A percentile compares a stretch with the other conserved stretches of the same genome.
phyloP scores from a whole-genome alignment of 805 yeast species.

The Scheffersomyces stipitis region DNA sequence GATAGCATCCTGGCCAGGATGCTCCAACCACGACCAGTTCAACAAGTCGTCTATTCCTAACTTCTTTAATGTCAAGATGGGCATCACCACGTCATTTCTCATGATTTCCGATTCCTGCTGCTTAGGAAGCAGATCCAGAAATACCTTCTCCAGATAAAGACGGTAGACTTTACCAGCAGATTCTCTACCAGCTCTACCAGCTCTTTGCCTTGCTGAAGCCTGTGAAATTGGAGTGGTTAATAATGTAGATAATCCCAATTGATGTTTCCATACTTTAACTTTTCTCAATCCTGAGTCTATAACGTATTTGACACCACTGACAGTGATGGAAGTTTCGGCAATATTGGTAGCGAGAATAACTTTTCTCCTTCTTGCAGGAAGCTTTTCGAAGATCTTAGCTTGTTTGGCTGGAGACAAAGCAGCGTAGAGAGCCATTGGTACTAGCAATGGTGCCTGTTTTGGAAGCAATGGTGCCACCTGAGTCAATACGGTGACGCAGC shows the following conservation, averaged over 20 bases:
- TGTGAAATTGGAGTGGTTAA: slow-evolving; percentile 90
- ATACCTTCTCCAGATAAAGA: slow-evolving; percentile 75
- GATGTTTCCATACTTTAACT: slow-evolving; percentile 93
- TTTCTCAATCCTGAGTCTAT: slow-evolving; percentile 91
- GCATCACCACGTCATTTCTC: slow-evolving; percentile 81
- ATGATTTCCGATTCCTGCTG: slow-evolving; percentile 94
- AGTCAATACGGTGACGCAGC: slow-evolving; percentile 62
- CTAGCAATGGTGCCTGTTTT: slow-evolving; percentile 69
- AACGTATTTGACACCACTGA: slow-evolving; percentile 90
- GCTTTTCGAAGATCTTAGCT: slow-evolving; percentile 68
- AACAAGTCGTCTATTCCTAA: slow-evolving; percentile 81
- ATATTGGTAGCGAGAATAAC: slow-evolving; percentile 91
- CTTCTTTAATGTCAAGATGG: slow-evolving; percentile 79
- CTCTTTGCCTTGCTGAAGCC: slow-evolving; percentile 92
- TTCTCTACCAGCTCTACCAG: slow-evolving; percentile 99
- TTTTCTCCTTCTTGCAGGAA: slow-evolving; percentile 70
- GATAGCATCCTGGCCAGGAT: slow-evolving; percentile 79
- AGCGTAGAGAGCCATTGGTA: slow-evolving; percentile 87
- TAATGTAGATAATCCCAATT: slow-evolving; percentile 86
- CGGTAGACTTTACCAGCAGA: slow-evolving; percentile 83
- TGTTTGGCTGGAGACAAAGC: slow-evolving; percentile 88
- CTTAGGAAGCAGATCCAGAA: slow-evolving; percentile 51
- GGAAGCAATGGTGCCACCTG: slow-evolving; percentile 66
- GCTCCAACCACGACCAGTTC: slow-evolving; percentile 90
- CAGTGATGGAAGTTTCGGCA: slow-evolving; percentile 97